Evolutionary conservation across 2,329 filamentous ascomycete species (phyloP), one percentile per base, ranked within the genome.

Genomic region (Colletotrichum graminicola): DNA sequence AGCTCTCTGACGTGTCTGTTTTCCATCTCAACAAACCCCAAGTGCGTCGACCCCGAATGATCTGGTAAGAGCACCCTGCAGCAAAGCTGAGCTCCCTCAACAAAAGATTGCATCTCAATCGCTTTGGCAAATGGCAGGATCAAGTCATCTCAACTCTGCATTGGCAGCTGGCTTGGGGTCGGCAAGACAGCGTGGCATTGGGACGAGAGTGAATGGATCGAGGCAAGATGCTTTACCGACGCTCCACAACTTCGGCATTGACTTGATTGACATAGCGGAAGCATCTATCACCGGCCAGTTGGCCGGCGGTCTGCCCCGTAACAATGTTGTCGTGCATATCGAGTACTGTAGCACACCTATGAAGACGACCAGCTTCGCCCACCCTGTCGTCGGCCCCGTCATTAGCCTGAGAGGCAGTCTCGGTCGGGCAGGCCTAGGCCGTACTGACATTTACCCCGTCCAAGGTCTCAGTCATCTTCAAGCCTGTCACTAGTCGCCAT

Each of bases 131-230:
- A 62, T 2, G 47, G 47, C 5, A 8, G 54, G 1, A 41, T 67
- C 3, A 63, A 56, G 18, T 5, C 51, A 18, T 57, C 3, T 36
- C 23, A 64, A 2, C 26, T 52, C n/a, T 51, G 41, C 41, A 63
- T 68, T 7, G 52, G 66, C n/a, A 39, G 59, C 16, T 68, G 32
- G 66, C 16, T 34, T 0, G 56, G 41, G 57, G 59, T 32, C 0
- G 51, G 49, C 41, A 36, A 68, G n/a, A 0, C 49, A 5, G 59
- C 41, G 57, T 34, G 51, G n/a, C n/a, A n/a, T n/a, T n/a, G n/a
- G n/a, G n/a, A n/a, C n/a, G 47, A 68, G 60, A 52, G 59, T 11
- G 41, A 57, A 7, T 36, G 43, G 41, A 67, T 57, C 43, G 51
- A 63, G 52, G 62, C 60, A 64, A 21, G 34, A 52, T 32, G 51